These are phyloP conservation scores for Ustilago tritici DNA, from an alignment of 1,284 basidiomycete species.

Conservation along the genomic window DNA sequence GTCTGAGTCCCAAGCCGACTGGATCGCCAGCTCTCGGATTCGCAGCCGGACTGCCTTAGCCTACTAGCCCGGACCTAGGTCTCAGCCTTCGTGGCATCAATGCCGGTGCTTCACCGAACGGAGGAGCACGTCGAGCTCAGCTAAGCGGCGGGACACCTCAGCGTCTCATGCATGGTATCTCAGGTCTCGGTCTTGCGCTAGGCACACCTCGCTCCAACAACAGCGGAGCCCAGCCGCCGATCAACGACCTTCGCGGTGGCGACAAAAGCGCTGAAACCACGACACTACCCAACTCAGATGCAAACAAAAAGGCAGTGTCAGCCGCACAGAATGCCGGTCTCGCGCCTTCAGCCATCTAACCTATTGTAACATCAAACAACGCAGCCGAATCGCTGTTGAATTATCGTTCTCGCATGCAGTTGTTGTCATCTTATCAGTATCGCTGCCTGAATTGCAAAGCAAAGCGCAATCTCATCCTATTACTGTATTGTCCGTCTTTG, in stretches of 20 bases:
- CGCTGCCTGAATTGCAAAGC: not conserved
- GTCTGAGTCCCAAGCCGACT: slow-evolving; percentile 22
- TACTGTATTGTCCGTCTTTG: not conserved
- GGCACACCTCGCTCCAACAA: slow-evolving; percentile 17
- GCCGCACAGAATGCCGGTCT: slow-evolving; percentile 35
- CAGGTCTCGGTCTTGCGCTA: slow-evolving; percentile 22
- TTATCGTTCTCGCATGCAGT: not conserved
- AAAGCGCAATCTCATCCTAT: slow-evolving; percentile 6
- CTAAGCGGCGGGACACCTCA: slow-evolving; percentile 11
- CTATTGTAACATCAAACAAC: not conserved
- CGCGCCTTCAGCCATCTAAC: slow-evolving; percentile 30
- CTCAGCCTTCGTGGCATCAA: not conserved
- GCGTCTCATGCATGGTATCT: slow-evolving; percentile 13
- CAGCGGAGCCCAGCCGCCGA: not conserved
- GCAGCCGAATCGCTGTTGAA: not conserved
- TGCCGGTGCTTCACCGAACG: slow-evolving; percentile 20
- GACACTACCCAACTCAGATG: not conserved
- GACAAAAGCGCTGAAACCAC: not conserved
- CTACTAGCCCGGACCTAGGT: slow-evolving; percentile 13
- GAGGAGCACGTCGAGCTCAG: slow-evolving; percentile 16
- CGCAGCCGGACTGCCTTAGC: slow-evolving; percentile 7
- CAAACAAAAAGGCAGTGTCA: slow-evolving; percentile 7
- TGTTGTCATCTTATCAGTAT: not conserved
- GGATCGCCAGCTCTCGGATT: slow-evolving; percentile 25
- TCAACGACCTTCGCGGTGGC: slow-evolving; percentile 2